Percentiles rank a stretch among this genome's conserved stretches.
phyloP scores from a whole-genome alignment of 768 basidiomycete genomes.

The Imleria badia region DNA sequence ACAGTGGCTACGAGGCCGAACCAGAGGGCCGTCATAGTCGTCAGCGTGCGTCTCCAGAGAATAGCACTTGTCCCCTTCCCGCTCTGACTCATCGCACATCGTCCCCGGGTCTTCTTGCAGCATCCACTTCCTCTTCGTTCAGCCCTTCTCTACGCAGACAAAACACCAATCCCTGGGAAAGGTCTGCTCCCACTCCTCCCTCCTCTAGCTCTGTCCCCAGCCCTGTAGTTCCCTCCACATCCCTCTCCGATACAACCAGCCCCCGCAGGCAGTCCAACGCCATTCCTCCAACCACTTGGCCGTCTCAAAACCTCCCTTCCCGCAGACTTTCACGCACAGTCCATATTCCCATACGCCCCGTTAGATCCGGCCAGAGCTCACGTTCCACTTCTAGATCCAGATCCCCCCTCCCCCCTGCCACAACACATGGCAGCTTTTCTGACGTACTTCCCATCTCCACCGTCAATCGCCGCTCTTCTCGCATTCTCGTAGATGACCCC shows the following conservation, averaged over 20 bases:
- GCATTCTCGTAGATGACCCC: slow-evolving; percentile 82
- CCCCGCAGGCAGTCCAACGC: slow-evolving; percentile 62
- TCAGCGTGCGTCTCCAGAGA: slow-evolving; percentile 69
- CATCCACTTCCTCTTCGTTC: slow-evolving; percentile 57
- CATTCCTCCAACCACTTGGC: slow-evolving; percentile 54
- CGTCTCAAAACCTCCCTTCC: slow-evolving; percentile 54
- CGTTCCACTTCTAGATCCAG: slow-evolving; percentile 94
- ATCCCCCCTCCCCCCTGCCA: slow-evolving; percentile 79
- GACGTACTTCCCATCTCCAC: slow-evolving; percentile 47
- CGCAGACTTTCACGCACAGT: slow-evolving; percentile 85
- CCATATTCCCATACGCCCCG: slow-evolving; percentile 66
- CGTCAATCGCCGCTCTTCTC: slow-evolving; percentile 72
- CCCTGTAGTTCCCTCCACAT: slow-evolving; percentile 57
- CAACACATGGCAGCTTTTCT: slow-evolving; percentile 64
- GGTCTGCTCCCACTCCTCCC: slow-evolving; percentile 45
- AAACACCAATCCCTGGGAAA: slow-evolving; percentile 65
- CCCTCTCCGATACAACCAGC: slow-evolving; percentile 62
- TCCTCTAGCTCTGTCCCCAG: slow-evolving; percentile 59
- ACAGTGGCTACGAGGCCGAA: slow-evolving; percentile 84
- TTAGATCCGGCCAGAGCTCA: slow-evolving; percentile 79
- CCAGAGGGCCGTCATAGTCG: slow-evolving; percentile 58
- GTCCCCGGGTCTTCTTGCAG: slow-evolving; percentile 58
- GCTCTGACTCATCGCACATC: slow-evolving; percentile 55
- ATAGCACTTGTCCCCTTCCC: slow-evolving; percentile 36
- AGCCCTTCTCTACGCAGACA: slow-evolving; percentile 72